Evolutionary conservation across 179 eudicot species (phyloP).

Genomic region (Spergularia azorica): DNA sequence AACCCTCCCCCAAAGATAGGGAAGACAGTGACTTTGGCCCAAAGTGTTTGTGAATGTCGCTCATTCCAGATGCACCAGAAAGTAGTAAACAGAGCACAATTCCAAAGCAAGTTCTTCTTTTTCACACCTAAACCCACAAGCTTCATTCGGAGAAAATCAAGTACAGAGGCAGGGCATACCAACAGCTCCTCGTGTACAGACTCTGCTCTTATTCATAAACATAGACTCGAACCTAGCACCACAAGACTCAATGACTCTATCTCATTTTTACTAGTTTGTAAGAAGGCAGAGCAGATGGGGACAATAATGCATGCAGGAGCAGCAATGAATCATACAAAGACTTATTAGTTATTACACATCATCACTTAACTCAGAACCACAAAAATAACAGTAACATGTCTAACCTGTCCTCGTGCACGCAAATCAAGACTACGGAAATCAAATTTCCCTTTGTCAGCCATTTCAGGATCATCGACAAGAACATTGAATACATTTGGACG

Average conservation of each 20-base stretch:
- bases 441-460: slow-evolving; percentile 24
- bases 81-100: too few species aligned
- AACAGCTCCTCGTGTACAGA: background rate
- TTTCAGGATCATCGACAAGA: slow-evolving; percentile 31
- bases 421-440: slow-evolving; percentile 23
- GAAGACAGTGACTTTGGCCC: too few species aligned
- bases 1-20: too few species aligned
- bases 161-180: too few species aligned
- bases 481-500: slow-evolving; percentile 37
- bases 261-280: background rate
- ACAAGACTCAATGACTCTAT: background rate
- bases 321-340: background rate
- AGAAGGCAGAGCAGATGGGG: background rate
- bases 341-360: background rate
- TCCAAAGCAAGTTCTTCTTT: too few species aligned
- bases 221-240: background rate
- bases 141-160: too few species aligned
- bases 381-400: slow-evolving; percentile 5
- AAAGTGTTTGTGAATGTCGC: too few species aligned
- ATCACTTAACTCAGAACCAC: background rate
- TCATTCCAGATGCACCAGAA: too few species aligned
- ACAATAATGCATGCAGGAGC: background rate
- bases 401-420: slow-evolving; percentile 40
- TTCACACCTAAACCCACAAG: too few species aligned
- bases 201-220: background rate